Conservation (phyloP, 257 asterid species). For the Cinchona pubescens region DNA sequence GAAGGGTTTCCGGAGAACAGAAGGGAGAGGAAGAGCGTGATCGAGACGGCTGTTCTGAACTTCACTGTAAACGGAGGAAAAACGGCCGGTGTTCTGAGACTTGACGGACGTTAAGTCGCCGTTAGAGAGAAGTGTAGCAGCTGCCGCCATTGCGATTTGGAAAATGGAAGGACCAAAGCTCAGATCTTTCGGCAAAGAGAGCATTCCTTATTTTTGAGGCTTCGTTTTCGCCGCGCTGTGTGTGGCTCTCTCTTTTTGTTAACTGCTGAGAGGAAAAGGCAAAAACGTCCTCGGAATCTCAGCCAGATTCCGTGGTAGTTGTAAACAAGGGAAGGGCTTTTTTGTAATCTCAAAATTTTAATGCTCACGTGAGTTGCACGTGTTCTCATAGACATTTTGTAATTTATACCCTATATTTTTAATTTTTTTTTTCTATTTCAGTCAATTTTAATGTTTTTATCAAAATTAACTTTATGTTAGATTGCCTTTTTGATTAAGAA, state of each 20-base stretch:
- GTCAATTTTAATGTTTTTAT: too few relatives aligned
- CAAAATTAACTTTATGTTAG: too few relatives aligned
- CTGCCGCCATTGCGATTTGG: conserved; percentile 30
- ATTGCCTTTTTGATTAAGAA: too few relatives aligned
- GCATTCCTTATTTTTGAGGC: conserved; percentile 2
- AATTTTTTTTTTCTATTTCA: too few relatives aligned
- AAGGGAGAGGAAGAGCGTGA: conserved; percentile 79
- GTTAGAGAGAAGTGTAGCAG: conserved; percentile 33
- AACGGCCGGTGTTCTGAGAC: conserved; percentile 45
- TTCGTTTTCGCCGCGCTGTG: conserved; percentile 18
- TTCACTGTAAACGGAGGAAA: conserved; percentile 72
- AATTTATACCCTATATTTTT: too few relatives aligned
- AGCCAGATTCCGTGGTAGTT: background rate
- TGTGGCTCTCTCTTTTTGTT: background rate
- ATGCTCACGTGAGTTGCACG: background rate
- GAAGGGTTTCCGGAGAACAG: conserved; percentile 67
- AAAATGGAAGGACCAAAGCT: conserved; percentile 12
- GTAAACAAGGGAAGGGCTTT: conserved; percentile 7
- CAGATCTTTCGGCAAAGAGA: conserved; percentile 21
- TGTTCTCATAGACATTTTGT: too few relatives aligned
- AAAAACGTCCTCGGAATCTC: background rate
- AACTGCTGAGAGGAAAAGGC: background rate
- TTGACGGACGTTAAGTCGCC: conserved; percentile 31
- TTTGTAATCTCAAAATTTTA: background rate
- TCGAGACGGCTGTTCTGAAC: conserved; percentile 89